Evolutionary conservation across 768 basidiomycete species (phyloP), one percentile per base, ranked within the genome.

Genomic region (Boletus eberwhitei): DNA sequence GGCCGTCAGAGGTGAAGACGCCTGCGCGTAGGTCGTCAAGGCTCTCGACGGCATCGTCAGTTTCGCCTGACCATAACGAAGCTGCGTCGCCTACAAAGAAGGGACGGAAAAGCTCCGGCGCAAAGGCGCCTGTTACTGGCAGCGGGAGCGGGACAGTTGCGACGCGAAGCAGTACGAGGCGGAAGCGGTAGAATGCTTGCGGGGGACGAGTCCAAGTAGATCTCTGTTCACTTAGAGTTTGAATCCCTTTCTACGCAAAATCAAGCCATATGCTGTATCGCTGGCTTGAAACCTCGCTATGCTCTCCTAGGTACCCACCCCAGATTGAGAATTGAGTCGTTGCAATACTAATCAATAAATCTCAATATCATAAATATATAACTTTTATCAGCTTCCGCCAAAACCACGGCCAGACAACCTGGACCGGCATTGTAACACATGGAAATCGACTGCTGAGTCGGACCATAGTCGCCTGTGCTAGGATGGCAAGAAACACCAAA

Each of bases 21-120:
- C 60, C 66, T 7, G 63, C 65, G 11, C 63, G 75, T 19, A 69
- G 76, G 26, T 77, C 74, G n/a, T 73, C 75, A 31, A 66, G 75
- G 41, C 64, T 76, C 29, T 75, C 74, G 9, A 64, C 62, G 8
- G 66, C 69, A 6, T 67, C 69, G 26, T 69, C 72, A n/a, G 46
- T 59, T 24, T 74, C 73, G 2, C 71, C 73, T 2, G 74, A 75
- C 3, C 36, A 45, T 13, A n/a, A 40, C 4, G 66, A 69, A 36
- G 17, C 12, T 32, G 65, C 57, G 17, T 68, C 67, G 6, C 65
- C 68, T 12, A 66, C 60, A 29, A 63, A 61, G 19, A 56, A 48
- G 50, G 50, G 53, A 8, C 62, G 63, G 50, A 73, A 66, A 42
- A 64, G 63, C 34, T 53, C 49, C 2, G 63, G 52, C 17, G 34